Percentiles rank a stretch among this genome's conserved stretches.
These are phyloP conservation scores for Pseudogymnoascus sp. DNA, from an alignment of 2,329 filamentous ascomycete species.

Conservation along the genomic window DNA sequence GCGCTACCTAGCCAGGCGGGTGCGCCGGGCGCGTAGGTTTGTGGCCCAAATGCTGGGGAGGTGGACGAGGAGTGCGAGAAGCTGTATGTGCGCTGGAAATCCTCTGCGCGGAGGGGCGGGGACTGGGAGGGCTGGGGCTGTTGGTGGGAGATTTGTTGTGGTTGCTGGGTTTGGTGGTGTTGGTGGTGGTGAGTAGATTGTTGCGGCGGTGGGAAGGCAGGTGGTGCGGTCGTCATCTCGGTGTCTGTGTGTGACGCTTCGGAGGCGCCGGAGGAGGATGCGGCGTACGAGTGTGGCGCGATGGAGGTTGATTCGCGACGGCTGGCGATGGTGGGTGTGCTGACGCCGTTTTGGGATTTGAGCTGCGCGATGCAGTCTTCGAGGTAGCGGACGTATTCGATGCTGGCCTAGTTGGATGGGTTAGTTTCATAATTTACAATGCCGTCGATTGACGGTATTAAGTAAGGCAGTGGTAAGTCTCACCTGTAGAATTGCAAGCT, in stretches of 20 bases:
- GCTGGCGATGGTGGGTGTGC: conserved; percentile 16
- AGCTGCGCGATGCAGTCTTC: conserved; percentile 79
- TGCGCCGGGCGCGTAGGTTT: conserved; percentile 27
- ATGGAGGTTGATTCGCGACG: conserved; percentile 28
- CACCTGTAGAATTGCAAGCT: conserved; percentile 89
- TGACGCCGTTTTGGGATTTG: conserved; percentile 43
- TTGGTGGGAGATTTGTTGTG: neutral
- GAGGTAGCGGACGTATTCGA: conserved; percentile 91
- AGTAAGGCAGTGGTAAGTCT: conserved; percentile 21
- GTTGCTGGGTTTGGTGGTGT: conserved; percentile 23
- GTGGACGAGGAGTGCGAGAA: conserved; percentile 41
- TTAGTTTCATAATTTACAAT: conserved; percentile 10
- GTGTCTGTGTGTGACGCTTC: neutral
- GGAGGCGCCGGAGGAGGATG: conserved; percentile 14
- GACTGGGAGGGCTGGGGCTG: conserved; percentile 41
- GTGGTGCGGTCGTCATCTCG: neutral
- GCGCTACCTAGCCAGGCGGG: conserved; percentile 32
- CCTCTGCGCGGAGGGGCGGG: conserved; percentile 41
- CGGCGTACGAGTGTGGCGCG: conserved; percentile 23
- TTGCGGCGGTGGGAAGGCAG: neutral
- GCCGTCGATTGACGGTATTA: neutral
- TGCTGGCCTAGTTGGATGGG: conserved; percentile 60
- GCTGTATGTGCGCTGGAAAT: conserved; percentile 41
- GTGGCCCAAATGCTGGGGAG: conserved; percentile 51
- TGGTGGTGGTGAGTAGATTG: neutral